phyloP scores from a whole-genome alignment of 306 rosid species.

The Fagus crenata region DNA sequence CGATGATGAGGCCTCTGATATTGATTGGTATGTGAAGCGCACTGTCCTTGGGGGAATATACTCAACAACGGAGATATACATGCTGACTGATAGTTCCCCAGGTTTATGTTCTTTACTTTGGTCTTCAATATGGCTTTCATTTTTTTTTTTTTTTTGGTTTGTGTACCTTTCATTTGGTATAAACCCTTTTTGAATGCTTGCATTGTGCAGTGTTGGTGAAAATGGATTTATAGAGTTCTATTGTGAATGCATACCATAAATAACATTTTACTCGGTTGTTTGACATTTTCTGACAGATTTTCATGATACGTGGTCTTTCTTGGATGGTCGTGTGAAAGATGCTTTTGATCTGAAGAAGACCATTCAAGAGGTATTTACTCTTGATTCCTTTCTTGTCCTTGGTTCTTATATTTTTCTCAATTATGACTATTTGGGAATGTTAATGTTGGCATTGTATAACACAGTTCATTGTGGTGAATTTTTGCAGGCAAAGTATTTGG shows the following conservation, averaged over 20 bases:
- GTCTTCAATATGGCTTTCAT: too few relatives aligned
- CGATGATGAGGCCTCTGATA: slow-evolving; percentile 64
- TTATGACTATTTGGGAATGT: slow-evolving; percentile 1
- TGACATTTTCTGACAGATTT: slow-evolving; percentile 49
- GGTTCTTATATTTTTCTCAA: slow-evolving; percentile 4
- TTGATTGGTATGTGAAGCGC: slow-evolving; percentile 92
- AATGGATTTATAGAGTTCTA: not conserved
- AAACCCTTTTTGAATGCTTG: not conserved
- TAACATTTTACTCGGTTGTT: not conserved
- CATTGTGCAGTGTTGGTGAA: not conserved
- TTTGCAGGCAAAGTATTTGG: slow-evolving; percentile 80
- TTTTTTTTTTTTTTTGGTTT: too few relatives aligned
- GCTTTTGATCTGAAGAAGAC: slow-evolving; percentile 87
- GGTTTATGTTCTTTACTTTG: slow-evolving; percentile 45
- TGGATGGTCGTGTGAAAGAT: slow-evolving; percentile 83
- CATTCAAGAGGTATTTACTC: slow-evolving; percentile 66
- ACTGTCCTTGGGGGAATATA: slow-evolving; percentile 90
- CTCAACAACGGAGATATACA: slow-evolving; percentile 94
- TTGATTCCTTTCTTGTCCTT: slow-evolving; percentile 13
- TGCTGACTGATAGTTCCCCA: slow-evolving; percentile 85
- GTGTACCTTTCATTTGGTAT: not conserved
- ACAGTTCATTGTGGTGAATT: slow-evolving; percentile 13
- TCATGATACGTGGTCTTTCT: slow-evolving; percentile 81
- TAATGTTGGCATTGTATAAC: slow-evolving; percentile 15
- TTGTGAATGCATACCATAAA: not conserved